Percentiles rank a stretch among this genome's conserved stretches.
phyloP scores from a whole-genome alignment of 1,139 yeast genomes.

The Candida anutae region DNA sequence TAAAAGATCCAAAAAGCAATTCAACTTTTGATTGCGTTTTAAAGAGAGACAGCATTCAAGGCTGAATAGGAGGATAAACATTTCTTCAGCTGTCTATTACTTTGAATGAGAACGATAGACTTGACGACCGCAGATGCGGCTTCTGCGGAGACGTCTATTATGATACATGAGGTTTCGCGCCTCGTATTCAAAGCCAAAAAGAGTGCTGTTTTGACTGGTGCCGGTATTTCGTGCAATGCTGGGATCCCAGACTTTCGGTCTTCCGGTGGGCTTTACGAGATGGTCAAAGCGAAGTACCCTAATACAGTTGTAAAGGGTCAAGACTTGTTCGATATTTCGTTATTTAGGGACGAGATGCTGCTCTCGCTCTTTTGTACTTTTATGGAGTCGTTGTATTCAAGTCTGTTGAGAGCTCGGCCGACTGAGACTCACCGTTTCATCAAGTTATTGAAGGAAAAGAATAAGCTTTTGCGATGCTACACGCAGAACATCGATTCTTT shows the following conservation, averaged over 20 bases:
- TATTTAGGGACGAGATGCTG: slow-evolving; percentile 63
- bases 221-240: slow-evolving; percentile 93
- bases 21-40: too few species aligned
- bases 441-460: slow-evolving; percentile 52
- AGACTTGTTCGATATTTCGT: slow-evolving; percentile 79
- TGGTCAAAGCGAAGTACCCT: slow-evolving; percentile 60
- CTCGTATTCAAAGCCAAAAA: slow-evolving; percentile 41
- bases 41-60: too few species aligned
- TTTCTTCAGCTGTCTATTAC: too few species aligned
- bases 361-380: slow-evolving; percentile 68
- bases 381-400: slow-evolving; percentile 64
- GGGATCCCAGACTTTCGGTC: slow-evolving; percentile 95
- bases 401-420: slow-evolving; percentile 60
- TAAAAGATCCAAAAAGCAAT: too few species aligned
- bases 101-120: slow-evolving; percentile 32
- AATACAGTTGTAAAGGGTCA: slow-evolving; percentile 66
- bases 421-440: slow-evolving; percentile 82
- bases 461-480: slow-evolving; percentile 72
- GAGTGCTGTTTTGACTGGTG: slow-evolving; percentile 72
- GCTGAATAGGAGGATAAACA: too few species aligned
- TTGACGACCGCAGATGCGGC: slow-evolving; percentile 21
- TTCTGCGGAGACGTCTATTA: slow-evolving; percentile 11
- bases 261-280: slow-evolving; percentile 70
- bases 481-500: slow-evolving; percentile 66
- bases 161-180: slow-evolving; percentile 31